phyloP scores from a whole-genome alignment of 139 green algal genomes.

The Chlorella sp. region DNA sequence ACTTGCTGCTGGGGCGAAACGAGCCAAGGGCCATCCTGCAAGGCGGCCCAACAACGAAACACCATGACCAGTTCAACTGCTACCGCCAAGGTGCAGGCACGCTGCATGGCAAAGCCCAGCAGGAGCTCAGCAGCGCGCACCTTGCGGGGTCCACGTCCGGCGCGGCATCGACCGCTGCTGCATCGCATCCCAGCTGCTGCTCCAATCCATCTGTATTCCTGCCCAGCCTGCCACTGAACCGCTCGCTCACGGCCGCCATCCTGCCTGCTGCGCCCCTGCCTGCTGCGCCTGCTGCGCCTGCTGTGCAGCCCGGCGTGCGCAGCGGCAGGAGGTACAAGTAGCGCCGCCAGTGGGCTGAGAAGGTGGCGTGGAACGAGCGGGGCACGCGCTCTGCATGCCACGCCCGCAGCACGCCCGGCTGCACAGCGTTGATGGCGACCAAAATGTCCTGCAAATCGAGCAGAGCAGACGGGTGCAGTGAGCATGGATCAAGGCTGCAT shows the following conservation, averaged over 20 bases:
- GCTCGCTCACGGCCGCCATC: not conserved
- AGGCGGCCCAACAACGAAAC: too few species aligned
- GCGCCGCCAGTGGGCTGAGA: not conserved
- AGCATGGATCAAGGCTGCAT: too few species aligned
- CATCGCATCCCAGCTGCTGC: not conserved
- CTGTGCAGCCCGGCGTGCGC: not conserved
- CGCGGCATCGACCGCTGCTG: not conserved
- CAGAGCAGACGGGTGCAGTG: too few species aligned
- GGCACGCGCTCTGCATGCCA: not conserved
- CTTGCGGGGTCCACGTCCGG: not conserved
- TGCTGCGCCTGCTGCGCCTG: not conserved
- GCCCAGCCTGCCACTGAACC: not conserved
- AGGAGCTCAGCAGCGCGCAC: not conserved
- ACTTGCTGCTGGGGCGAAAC: too few species aligned
- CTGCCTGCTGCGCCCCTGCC: not conserved
- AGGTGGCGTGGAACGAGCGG: conserved; percentile 14
- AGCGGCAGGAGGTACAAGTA: conserved; percentile 27
- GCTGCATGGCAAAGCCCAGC: too few species aligned
- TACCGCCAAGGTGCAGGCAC: too few species aligned
- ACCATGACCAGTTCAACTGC: not conserved
- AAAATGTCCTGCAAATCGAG: not conserved
- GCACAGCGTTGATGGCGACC: not conserved
- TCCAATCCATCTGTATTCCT: not conserved
- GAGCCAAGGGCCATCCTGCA: too few species aligned
- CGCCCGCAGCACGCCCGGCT: not conserved